Base-by-base conservation (phyloP, 2,329 filamentous ascomycete species). In the Verticillium isaacii region DNA sequence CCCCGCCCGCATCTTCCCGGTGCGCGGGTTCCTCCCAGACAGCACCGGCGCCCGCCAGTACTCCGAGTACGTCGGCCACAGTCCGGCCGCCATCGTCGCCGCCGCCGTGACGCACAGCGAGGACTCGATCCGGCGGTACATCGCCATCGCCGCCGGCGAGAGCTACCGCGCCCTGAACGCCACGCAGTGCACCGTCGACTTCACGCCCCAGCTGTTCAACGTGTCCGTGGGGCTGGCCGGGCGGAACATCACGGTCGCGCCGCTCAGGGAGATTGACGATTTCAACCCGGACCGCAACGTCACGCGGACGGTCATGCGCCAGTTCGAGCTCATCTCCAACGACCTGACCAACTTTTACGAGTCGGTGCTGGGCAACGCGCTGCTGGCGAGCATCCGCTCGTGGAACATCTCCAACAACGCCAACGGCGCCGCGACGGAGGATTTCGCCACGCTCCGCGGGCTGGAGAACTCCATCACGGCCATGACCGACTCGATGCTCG, bases 311-410 rank as follows among this genome's bases (percentile, higher is more conserved):
- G 57, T 70, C 0, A 67, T 74, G 5, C 70, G 72, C 3, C 70
- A 75, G 52, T 72, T 75, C 54, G 69, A 74, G 60, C 63, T 72
- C n/a, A 69, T 75, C 23, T 70, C 74, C 5, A 75, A 75, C 57
- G 73, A 74, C 61, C 66, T 74, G 61, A 76, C 71, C 2, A 77
- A 72, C 50, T 56, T 77, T 2, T 74, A 75, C 64, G 69, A 72
- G 23, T 77, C 74, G 0, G 67, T 73, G 0, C 68, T 76, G 1
- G 74, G 74, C 19, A 66, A 73, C 54, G 70, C 74, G 1, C 66
- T 77, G 52, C 72, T 74, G 36, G 65, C 69, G 11, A 74, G 70
- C 60, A 72, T 75, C 50, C 60, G 63, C 1, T 62, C 62, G 32
- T 62, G 56, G 59, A 61, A 63, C 17, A 64, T 19, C 2, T 63